Percentiles rank a stretch among this genome's conserved stretches.
phyloP scores from a whole-genome alignment of 371 early-diverging fungal genomes.

The Lichtheimia ramosa region DNA sequence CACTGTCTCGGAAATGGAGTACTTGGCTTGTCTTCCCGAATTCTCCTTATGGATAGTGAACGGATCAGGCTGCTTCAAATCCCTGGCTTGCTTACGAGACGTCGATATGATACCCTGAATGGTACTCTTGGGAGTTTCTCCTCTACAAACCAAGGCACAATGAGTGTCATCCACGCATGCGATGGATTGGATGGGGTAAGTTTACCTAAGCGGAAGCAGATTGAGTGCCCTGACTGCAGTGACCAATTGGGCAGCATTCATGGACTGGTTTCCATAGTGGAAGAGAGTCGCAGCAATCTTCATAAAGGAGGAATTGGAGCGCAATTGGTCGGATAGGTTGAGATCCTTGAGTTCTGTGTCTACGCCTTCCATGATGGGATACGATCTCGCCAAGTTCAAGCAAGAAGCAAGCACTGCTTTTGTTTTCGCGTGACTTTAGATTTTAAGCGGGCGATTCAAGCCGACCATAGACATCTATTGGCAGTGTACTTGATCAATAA shows the following conservation, averaged over 20 bases:
- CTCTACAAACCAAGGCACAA: conserved; percentile 23
- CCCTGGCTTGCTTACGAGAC: conserved; percentile 44
- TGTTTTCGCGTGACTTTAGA: conserved; percentile 3
- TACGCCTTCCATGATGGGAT: conserved; percentile 23
- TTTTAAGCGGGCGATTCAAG: neutral
- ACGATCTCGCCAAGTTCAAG: neutral
- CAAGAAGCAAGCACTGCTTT: neutral
- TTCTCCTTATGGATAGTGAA: conserved; percentile 44
- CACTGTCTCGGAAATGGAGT: conserved; percentile 42
- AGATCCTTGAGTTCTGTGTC: conserved; percentile 48
- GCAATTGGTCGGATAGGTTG: conserved; percentile 35
- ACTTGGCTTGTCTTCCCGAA: conserved; percentile 41
- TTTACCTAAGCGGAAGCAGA: conserved; percentile 45
- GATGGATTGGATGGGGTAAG: conserved; percentile 2
- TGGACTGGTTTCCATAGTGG: conserved; percentile 49
- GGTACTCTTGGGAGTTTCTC: conserved; percentile 56
- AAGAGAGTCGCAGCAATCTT: conserved; percentile 49
- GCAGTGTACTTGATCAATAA: no score
- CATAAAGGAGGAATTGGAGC: conserved; percentile 54
- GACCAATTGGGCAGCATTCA: conserved; percentile 50
- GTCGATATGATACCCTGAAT: conserved; percentile 58
- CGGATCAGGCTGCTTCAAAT: conserved; percentile 41
- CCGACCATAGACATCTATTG: no score
- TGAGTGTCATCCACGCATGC: conserved; percentile 1
- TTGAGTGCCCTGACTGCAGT: conserved; percentile 41